Evolutionary conservation across 2,329 filamentous ascomycete species (phyloP), one percentile per base, ranked within the genome.

Genomic region (Parastagonospora avenae): DNA sequence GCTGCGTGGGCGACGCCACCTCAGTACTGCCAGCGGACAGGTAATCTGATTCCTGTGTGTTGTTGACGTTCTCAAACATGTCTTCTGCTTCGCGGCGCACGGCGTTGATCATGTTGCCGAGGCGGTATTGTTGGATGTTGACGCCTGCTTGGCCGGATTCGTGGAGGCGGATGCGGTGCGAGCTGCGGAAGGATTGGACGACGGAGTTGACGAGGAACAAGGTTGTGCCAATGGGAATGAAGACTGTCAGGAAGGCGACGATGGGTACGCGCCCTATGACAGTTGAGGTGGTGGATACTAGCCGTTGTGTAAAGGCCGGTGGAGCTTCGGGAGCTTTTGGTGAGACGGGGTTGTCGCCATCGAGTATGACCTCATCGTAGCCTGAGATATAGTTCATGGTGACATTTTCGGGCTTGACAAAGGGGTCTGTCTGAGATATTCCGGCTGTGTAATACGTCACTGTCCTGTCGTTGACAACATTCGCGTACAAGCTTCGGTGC

Each of bases 401-500:
- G 53, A 93, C 71, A 4, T 82, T 83, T 15, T 87, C 82, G 12
- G 89, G 68, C 57, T 92, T 80, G 0, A 80, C 80, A 67, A 86
- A 97, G 0, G 92, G 92, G 64, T 97, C 90, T 0, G 82, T 89
- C 64, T 86, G 86, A 19, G 87, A 82, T 39, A 97, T 91, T 15
- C 80, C 81, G 0, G 91, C 90, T 0, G 93, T 97, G 71, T 93
- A 96, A 74, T 90, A 91, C 1, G 88, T 85, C 4, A 91, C 90
- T 38, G 85, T 90, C 47, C 86, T 81, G 75, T 97, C 93, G 72
- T 97, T 96, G 67, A 89, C 78, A 40, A 96, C 86, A 68, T 97
- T 97, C 36, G 88, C 82, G 72, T 97, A 97, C 1, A 96, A 77
- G 4, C 85, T 89, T 51, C 86, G 87, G 47, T 89, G 82, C 70